Evolutionary conservation across 495 filamentous ascomycete species (phyloP).

Genomic region (Choiromyces venosus): DNA sequence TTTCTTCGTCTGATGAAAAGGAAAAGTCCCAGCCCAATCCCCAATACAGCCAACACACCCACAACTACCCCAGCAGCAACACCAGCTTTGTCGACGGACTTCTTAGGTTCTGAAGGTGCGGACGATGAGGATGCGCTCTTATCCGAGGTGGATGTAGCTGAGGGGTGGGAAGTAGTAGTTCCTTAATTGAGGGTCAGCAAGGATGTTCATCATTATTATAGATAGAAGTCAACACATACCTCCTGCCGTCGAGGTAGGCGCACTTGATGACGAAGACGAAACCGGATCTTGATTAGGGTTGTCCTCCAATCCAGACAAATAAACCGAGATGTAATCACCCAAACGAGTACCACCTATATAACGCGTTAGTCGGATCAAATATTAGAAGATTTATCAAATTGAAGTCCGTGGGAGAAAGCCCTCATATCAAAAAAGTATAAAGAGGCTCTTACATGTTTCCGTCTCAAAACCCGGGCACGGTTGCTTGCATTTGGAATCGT

Average conservation of each 20-base stretch:
- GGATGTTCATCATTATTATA: conserved; percentile 7
- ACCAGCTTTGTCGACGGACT: conserved; percentile 58
- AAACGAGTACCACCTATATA: conserved; percentile 39
- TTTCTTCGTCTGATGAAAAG: conserved; percentile 71
- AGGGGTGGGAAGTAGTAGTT: conserved; percentile 17
- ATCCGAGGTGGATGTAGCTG: conserved; percentile 1
- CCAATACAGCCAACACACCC: conserved; percentile 65
- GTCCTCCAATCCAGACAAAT: conserved; percentile 39
- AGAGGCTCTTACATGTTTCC: conserved; percentile 54
- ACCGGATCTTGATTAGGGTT: conserved; percentile 31
- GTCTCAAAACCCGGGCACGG: conserved; percentile 53
- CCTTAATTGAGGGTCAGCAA: conserved; percentile 29
- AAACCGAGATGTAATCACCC: conserved; percentile 40
- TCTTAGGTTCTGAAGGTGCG: conserved; percentile 24
- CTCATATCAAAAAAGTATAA: conserved; percentile 20
- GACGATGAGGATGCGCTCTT: conserved; percentile 4
- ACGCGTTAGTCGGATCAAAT: conserved; percentile 46
- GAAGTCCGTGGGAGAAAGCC: conserved; percentile 46
- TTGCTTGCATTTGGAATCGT: conserved; percentile 52
- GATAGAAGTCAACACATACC: conserved; percentile 22
- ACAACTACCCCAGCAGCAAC: conserved; percentile 88
- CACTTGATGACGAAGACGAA: conserved; percentile 28
- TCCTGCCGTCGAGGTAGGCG: conserved; percentile 24
- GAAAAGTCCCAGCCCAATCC: conserved; percentile 61
- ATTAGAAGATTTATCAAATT: conserved; percentile 39